A percentile compares a stretch with the other conserved stretches of the same genome.
Evolutionary conservation across 352 stramenopile species (phyloP).

Genomic region (Phytophthora europaea): DNA sequence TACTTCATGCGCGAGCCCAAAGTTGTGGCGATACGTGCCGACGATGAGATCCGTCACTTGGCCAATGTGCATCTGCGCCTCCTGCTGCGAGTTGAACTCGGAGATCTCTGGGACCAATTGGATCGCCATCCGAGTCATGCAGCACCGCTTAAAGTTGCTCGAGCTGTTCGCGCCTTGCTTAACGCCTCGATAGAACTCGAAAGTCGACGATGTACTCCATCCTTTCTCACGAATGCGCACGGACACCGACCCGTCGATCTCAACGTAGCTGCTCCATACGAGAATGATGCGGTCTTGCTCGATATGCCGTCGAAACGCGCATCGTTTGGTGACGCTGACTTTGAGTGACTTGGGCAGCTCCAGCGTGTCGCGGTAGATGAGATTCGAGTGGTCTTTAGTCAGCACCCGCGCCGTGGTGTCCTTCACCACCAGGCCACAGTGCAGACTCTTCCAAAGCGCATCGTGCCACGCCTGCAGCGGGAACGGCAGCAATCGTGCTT

Average conservation of each 20-base stretch:
- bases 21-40: conserved; percentile 35
- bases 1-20: conserved; percentile 29
- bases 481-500: conserved; percentile 38
- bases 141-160: conserved; percentile 21
- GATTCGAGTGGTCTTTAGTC: conserved; percentile 33
- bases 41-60: conserved; percentile 42
- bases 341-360: conserved; percentile 25
- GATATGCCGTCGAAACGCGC: conserved; percentile 34
- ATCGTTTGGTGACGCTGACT: conserved; percentile 29
- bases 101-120: conserved; percentile 37
- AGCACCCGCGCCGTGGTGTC: conserved; percentile 10
- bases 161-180: conserved; percentile 11
- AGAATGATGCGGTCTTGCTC: conserved; percentile 40
- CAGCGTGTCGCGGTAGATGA: conserved; percentile 33
- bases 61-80: conserved; percentile 34
- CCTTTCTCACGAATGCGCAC: conserved; percentile 44
- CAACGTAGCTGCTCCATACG: conserved; percentile 40
- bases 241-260: conserved; percentile 37
- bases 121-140: conserved; percentile 31
- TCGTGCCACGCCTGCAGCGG: conserved; percentile 17
- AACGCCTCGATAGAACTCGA: conserved; percentile 36
- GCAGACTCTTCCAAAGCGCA: conserved; percentile 33
- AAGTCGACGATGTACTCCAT: conserved; percentile 37
- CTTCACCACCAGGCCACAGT: conserved; percentile 9
- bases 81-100: conserved; percentile 23